Base-by-base conservation (phyloP, 805 yeast species). In the Wickerhamiella siamensis region DNA sequence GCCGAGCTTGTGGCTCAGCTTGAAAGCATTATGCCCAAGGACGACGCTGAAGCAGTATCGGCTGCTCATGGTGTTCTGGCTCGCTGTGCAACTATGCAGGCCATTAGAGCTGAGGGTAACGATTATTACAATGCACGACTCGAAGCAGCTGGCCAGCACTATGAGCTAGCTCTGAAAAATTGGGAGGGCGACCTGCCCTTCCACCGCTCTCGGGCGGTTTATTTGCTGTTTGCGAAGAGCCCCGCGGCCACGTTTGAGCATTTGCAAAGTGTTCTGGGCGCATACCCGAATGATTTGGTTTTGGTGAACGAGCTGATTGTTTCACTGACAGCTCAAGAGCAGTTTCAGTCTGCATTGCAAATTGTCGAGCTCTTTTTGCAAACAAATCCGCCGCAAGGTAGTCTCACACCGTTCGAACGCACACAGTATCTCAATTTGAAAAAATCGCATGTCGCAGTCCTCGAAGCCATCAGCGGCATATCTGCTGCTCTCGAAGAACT, bases 391-490 rank as follows among this genome's bases (percentile, higher is more conserved):
- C 51, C 35, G 26, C 43, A 5, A 15, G 26, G 38, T 38, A 43
- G 46, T 14, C 43, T 18, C 33, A 42, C 1, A 32, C 48, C 24
- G 19, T 52, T 14, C 43, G 61, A 31, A 61, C 70, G 51, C 63
- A 70, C 61, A 75, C 70, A 43, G 54, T 77, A 40, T 14, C 32
- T 61, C 10, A 82, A 83, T 54, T 66, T 84, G 55, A 81, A 81
- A 51, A 66, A 81, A 59, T 79, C 94, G 0, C 83, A 79, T 51
- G 61, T 84, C 31, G 75, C 83, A 1, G 63, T 83, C n/a, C 61
- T 75, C 40, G 86, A 80, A 51, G 67, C 73, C 4, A 62, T 72
- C 3, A 66, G 71, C 43, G 88, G 84, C 5, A 59, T 69, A 1
- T 63, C 67, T 22, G 71, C 71, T 34, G 74, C 84, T 0, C 56